Evolutionary conservation across 345 rosid species (phyloP).

Genomic region (Eucalyptus pauciflora): DNA sequence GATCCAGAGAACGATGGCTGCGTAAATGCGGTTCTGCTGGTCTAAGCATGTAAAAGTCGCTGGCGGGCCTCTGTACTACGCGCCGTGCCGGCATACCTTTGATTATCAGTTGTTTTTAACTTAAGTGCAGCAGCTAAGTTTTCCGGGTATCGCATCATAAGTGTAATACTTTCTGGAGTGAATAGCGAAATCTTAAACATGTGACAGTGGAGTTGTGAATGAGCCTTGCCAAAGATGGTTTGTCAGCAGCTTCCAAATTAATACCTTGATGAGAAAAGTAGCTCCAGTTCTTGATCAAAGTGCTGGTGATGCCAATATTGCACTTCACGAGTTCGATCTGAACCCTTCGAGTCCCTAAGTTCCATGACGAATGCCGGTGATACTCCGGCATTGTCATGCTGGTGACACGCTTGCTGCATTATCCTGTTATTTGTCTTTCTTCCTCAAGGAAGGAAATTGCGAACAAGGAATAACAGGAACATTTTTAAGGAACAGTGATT

Average conservation of each 20-base stretch:
- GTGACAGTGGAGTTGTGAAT: background rate
- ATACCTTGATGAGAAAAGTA: background rate
- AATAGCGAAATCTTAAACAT: background rate
- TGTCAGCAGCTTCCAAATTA: background rate
- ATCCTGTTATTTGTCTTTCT: too few species aligned
- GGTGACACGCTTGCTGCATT: too few species aligned
- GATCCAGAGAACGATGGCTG: slow-evolving; percentile 92
- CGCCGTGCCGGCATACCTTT: background rate
- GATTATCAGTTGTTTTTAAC: background rate
- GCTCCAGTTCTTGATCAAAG: background rate
- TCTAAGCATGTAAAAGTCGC: background rate
- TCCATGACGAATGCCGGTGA: too few species aligned
- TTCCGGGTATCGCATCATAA: background rate
- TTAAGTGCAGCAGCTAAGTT: background rate
- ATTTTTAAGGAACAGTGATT: background rate
- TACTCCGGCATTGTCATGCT: background rate
- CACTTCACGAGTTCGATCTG: background rate
- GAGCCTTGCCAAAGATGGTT: background rate
- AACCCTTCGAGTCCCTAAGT: background rate
- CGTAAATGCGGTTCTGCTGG: slow-evolving; percentile 72
- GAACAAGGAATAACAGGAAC: background rate
- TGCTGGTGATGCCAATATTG: background rate
- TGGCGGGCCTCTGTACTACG: background rate
- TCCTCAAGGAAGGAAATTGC: background rate
- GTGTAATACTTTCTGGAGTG: background rate